phyloP scores from a whole-genome alignment of 768 basidiomycete species.

The Suillus bovinus region DNA sequence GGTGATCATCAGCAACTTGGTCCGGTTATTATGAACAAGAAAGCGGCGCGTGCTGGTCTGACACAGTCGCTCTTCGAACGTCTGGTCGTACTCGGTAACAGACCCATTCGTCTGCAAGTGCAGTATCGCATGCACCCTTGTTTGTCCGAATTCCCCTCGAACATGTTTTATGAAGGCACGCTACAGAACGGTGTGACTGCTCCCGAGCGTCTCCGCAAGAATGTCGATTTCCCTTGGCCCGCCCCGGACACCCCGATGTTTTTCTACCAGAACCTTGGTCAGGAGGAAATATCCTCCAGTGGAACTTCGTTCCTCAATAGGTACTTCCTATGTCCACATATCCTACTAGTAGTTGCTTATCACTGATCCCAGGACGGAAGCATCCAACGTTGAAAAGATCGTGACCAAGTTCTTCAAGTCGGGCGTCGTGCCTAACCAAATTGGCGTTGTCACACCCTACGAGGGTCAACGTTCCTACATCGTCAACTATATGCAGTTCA shows the following conservation, averaged over 20 bases:
- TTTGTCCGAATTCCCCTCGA: conserved; percentile 97
- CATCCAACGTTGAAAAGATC: conserved; percentile 99
- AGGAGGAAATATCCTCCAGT: conserved; percentile 98
- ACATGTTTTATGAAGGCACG: conserved; percentile 99
- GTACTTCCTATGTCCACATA: conserved; percentile 35
- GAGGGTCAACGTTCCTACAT: conserved; percentile 98
- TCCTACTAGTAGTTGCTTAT: conserved; percentile 9
- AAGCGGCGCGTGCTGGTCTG: conserved; percentile 97
- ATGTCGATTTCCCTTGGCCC: conserved; percentile 99
- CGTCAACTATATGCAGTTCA: conserved; percentile 99
- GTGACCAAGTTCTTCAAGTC: conserved; percentile 99
- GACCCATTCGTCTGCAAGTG: conserved; percentile 97
- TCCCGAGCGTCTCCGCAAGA: conserved; percentile 94
- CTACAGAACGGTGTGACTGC: conserved; percentile 99
- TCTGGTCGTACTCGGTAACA: conserved; percentile 90
- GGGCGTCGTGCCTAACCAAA: conserved; percentile 92
- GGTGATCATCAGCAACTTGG: conserved; percentile 97
- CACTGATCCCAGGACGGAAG: conserved; percentile 73
- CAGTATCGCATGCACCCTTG: conserved; percentile 99
- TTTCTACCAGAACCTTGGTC: conserved; percentile 99
- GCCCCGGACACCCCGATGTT: conserved; percentile 98
- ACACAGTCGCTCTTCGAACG: conserved; percentile 99
- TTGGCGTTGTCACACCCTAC: conserved; percentile 98
- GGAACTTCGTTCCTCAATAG: conserved; percentile 98
- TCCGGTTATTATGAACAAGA: conserved; percentile 99